Evolutionary conservation across 2,329 filamentous ascomycete species (phyloP).

Genomic region (Paecilomyces formosus): DNA sequence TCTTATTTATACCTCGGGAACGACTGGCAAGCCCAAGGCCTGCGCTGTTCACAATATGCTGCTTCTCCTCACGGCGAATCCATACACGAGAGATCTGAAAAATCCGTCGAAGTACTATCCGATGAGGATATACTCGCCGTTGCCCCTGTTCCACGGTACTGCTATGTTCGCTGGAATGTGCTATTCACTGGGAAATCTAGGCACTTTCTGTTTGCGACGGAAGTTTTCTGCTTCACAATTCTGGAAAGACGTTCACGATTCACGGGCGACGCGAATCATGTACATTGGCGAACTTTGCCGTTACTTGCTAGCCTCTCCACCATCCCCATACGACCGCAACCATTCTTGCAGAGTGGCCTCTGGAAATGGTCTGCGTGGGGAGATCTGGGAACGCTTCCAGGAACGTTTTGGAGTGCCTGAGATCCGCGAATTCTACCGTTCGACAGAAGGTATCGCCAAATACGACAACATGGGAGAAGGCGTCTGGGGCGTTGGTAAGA

Average conservation of each 20-base stretch:
- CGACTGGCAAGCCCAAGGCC: conserved; percentile 42
- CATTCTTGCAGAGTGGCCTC: conserved; percentile 38
- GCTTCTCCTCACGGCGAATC: conserved; percentile 29
- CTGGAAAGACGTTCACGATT: conserved; percentile 39
- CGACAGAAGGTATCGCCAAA: conserved; percentile 40
- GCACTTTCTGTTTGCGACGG: conserved; percentile 37
- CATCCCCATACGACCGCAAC: conserved; percentile 37
- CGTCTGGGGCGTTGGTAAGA: conserved; percentile 35
- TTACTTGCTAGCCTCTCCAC: conserved; percentile 39
- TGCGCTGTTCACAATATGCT: conserved; percentile 35
- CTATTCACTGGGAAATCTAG: conserved; percentile 31
- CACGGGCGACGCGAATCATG: conserved; percentile 35
- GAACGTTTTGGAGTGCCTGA: conserved; percentile 45
- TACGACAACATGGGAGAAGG: conserved; percentile 38
- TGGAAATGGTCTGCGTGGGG: conserved; percentile 43
- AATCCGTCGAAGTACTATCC: conserved; percentile 36
- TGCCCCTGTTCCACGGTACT: conserved; percentile 45
- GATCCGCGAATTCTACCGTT: conserved; percentile 43
- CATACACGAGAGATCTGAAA: conserved; percentile 26
- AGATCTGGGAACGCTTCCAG: conserved; percentile 47
- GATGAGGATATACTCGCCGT: conserved; percentile 39
- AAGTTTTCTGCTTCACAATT: conserved; percentile 42
- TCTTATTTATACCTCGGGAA: conserved; percentile 44
- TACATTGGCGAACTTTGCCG: conserved; percentile 45
- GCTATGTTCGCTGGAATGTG: conserved; percentile 39